phyloP scores from a whole-genome alignment of 805 yeast species.

The Yarrowia phangngaensis region DNA sequence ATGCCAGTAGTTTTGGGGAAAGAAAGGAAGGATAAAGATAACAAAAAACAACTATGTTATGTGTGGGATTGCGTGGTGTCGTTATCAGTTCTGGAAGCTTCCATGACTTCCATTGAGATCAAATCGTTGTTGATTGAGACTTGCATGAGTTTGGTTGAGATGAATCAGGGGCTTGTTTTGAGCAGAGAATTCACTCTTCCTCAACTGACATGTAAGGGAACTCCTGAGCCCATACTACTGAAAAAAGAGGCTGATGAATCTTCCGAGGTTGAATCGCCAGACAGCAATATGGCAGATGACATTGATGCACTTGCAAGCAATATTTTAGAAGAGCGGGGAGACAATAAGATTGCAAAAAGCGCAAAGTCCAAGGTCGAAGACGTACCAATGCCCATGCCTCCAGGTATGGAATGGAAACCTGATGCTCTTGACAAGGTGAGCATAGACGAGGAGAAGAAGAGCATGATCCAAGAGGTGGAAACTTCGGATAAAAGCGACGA shows the following conservation, averaged over 20 bases:
- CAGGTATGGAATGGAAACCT: conserved; percentile 25
- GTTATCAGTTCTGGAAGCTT: conserved; percentile 58
- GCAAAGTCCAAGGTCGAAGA: conserved; percentile 1
- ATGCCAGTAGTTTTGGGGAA: conserved; percentile 73
- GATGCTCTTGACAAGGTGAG: conserved; percentile 15
- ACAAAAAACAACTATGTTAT: conserved; percentile 55
- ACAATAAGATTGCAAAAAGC: background rate
- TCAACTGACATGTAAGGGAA: conserved; percentile 69
- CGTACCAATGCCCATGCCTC: conserved; percentile 17
- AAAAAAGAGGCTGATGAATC: conserved; percentile 12
- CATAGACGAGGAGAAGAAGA: conserved; percentile 5
- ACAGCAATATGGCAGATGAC: conserved; percentile 16
- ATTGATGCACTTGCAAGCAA: conserved; percentile 8
- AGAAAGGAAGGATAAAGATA: conserved; percentile 55
- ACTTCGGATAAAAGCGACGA: background rate
- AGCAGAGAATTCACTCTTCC: conserved; percentile 65
- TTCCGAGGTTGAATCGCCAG: background rate
- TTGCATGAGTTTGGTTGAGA: conserved; percentile 76
- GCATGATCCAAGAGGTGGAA: conserved; percentile 36
- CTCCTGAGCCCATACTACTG: conserved; percentile 43
- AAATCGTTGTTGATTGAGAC: conserved; percentile 70
- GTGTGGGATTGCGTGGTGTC: conserved; percentile 81
- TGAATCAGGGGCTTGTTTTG: conserved; percentile 48
- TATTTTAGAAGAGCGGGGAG: conserved; percentile 13
- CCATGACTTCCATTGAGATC: conserved; percentile 54